Base-by-base conservation (phyloP, 768 basidiomycete genomes). In the Strobilomyces echinocephalus region DNA sequence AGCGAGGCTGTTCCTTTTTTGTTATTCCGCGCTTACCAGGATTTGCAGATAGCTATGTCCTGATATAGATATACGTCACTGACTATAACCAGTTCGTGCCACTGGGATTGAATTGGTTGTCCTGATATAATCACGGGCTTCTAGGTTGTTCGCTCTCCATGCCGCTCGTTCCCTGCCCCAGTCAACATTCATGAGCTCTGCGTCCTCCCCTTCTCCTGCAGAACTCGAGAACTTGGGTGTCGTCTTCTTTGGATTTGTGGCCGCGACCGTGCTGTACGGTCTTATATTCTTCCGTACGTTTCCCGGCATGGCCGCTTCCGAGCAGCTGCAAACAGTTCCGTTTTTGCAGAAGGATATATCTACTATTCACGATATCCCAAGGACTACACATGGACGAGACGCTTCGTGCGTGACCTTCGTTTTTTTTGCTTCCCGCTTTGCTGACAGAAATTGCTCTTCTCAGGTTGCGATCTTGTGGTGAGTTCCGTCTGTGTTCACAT, bases 261-360 rank as follows among this genome's bases (percentile, higher is more conserved):
- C 53, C 7, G 52, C 69, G 6, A 63, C 60, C 2, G 53, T 67
- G 1, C 53, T 69, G 14, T 72, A 69, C n/a, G 69, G 69, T 31
- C 57, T 69, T 34, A 69, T 69, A 26, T 71, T 69, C 51, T 69
- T 69, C 55, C 69, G 68, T 65, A 47, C 8, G 68, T 60, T 20
- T n/a, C 24, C 43, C 4, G 16, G 16, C 3, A 4, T 8, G 24
- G 28, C 12, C 6, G 16, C 50, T 54, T 30, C 18, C 3, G 7
- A 1, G 2, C 10, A 11, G 9, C 16, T 47, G 15, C 42, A 16
- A 12, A 31, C n/a, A 12, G 24, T 18, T 36, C 6, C 15, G 1
- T 21, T 10, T 14, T 3, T 8, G 20, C 53, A 69, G 68, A 69
- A 50, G 52, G 55, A 0, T 69, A 71, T 56, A 53, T 69, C 10